Base-by-base conservation (phyloP, 1,139 yeast species). In the Debaryomyces robertsiae region DNA sequence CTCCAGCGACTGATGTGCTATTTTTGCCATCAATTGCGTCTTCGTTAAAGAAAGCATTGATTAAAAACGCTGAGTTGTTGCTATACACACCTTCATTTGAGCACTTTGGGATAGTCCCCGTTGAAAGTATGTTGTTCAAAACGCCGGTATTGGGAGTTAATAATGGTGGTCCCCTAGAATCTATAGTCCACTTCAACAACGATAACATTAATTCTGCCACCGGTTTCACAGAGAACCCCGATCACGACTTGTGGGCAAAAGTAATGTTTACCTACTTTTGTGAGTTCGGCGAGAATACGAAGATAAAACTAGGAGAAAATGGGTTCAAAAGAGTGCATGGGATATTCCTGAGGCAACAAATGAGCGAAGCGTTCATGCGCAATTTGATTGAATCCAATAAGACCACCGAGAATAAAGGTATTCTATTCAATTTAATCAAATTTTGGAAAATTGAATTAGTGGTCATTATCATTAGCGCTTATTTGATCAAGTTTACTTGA, bases 91-190 rank as follows among this genome's bases (percentile, higher is more conserved):
- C 99, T 2, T 75, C 85, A 1, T 78, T 79, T 54, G 98, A 94
- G 60, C 99, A 93, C 64, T 93, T 93, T 59, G 99, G 99, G 10
- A 94, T 93, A 47, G 99, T 94, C 3, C 99, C 99, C 1, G 75
- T 93, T 10, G 98, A 93, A 57, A 90, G 96, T 14, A 91, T 93
- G 97, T 73, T 84, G 35, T 73, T 79, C 46, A 82, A 85, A 22
- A 84, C 86, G 0, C 91, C 96, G 0, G 96, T 90, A 0, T 66
- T 94, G 41, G 97, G 96, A 0, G 82, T 85, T 2, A 81, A 87
- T 55, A 82, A 81, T 34, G 99, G 98, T 11, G 99, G 99, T 0
- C 98, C 98, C 0, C 63, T 84, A 23, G 99, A 93, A 58, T 85
- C 96, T 0, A 73, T 93, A 9, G 73, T 74, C 1, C 61, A 78